Conservation (phyloP, 495 filamentous ascomycete genomes). For the Annulohypoxylon stygium region DNA sequence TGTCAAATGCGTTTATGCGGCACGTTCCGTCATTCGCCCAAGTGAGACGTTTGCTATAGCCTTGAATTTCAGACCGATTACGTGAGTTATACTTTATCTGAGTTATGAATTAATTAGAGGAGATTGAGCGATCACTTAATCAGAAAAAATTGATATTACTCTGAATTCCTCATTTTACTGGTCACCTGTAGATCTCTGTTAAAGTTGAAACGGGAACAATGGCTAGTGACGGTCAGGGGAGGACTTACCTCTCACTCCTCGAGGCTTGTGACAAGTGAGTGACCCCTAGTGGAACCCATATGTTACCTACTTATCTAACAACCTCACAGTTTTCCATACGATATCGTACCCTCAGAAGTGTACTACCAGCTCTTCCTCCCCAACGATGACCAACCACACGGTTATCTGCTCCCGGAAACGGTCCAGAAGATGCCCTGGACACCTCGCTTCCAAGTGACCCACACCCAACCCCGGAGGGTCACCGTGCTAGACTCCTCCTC, state of each 20-base stretch:
- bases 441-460: constrained; percentile 52
- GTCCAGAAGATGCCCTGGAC: constrained; percentile 63
- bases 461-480: constrained; percentile 49
- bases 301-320: constrained; percentile 13
- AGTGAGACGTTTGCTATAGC: not conserved
- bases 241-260: constrained; percentile 41
- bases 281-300: not conserved
- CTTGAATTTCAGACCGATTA: not conserved
- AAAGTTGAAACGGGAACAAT: constrained; percentile 10
- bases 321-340: constrained; percentile 46
- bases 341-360: constrained; percentile 30
- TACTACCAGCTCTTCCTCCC: constrained; percentile 55
- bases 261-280: constrained; percentile 37
- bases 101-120: not conserved
- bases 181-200: too few species aligned
- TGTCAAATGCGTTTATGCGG: constrained; percentile 30
- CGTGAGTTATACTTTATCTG: not conserved
- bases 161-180: not conserved
- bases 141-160: not conserved
- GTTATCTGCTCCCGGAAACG: constrained; percentile 57
- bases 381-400: constrained; percentile 56
- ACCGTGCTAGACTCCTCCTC: constrained; percentile 50
- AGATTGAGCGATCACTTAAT: not conserved
- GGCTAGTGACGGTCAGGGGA: constrained; percentile 11
- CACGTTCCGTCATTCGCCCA: not conserved